Percentiles rank a stretch among this genome's conserved stretches.
Conservation (phyloP, 2,329 filamentous ascomycete species). For the Trichoderma sp. region DNA sequence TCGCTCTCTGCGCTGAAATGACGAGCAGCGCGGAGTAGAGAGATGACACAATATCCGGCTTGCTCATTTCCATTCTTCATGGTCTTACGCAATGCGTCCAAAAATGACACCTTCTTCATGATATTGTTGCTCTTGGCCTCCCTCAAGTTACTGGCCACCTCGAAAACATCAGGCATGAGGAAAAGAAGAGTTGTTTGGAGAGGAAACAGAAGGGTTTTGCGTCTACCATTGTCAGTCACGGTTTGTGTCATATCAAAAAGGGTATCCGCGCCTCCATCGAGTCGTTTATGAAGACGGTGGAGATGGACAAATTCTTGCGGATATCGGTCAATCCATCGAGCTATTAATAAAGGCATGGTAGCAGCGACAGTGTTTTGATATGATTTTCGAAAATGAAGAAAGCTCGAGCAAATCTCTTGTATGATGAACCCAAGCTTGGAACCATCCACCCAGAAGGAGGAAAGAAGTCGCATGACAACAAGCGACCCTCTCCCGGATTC, state of each 20-base stretch:
- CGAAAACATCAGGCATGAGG: conserved; percentile 66
- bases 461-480: conserved; percentile 56
- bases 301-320: conserved; percentile 64
- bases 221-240: conserved; percentile 56
- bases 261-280: conserved; percentile 65
- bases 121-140: conserved; percentile 62
- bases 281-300: conserved; percentile 57
- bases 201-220: conserved; percentile 57
- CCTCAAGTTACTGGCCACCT: conserved; percentile 65
- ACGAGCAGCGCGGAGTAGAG: conserved; percentile 59
- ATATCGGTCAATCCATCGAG: conserved; percentile 63
- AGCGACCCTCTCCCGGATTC: conserved; percentile 55
- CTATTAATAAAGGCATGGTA: conserved; percentile 61
- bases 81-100: conserved; percentile 62
- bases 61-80: conserved; percentile 64
- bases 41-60: conserved; percentile 64
- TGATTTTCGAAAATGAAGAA: conserved; percentile 62
- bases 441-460: conserved; percentile 63
- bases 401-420: conserved; percentile 65
- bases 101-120: conserved; percentile 63
- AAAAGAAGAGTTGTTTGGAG: conserved; percentile 63
- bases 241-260: conserved; percentile 68
- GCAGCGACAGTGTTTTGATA: conserved; percentile 64
- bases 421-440: conserved; percentile 60
- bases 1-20: conserved; percentile 64